A percentile compares a stretch with the other conserved stretches of the same genome.
Conservation (phyloP, 257 asterid genomes). For the Ehretia macrophylla region DNA sequence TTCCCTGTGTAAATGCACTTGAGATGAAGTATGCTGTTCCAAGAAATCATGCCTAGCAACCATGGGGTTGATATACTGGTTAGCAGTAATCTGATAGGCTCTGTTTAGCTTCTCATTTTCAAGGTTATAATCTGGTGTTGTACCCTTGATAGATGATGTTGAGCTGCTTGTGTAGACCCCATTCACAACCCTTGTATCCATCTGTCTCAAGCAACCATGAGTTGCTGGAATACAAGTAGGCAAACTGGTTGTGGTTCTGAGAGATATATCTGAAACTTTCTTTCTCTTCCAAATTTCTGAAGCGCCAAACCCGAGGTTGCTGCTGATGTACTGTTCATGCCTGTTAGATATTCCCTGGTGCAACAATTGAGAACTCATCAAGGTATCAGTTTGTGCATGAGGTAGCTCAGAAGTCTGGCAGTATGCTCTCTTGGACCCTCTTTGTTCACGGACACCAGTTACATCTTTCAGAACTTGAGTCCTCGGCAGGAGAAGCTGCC, state of each 20-base stretch:
- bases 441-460: conserved; percentile 19
- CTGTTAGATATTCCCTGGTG: conserved; percentile 21
- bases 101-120: conserved; percentile 26
- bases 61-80: conserved; percentile 17
- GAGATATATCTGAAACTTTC: conserved; percentile 20
- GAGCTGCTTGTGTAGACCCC: conserved; percentile 28
- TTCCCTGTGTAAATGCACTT: conserved; percentile 26
- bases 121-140: conserved; percentile 17
- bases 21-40: conserved; percentile 20
- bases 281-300: conserved; percentile 24
- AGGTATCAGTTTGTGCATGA: conserved; percentile 12
- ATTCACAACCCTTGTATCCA: conserved; percentile 20
- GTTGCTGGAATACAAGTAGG: conserved; percentile 28
- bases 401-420: conserved; percentile 20
- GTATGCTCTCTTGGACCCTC: conserved; percentile 41
- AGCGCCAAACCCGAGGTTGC: conserved; percentile 18
- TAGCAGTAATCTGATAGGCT: conserved; percentile 14
- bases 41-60: conserved; percentile 24
- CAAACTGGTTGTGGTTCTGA: conserved; percentile 23
- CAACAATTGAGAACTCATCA: conserved; percentile 35
- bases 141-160: conserved; percentile 17
- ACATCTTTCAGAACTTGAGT: conserved; percentile 27
- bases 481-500: conserved; percentile 27
- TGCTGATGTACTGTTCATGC: conserved; percentile 17
- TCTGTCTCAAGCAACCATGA: conserved; percentile 25